Base-by-base conservation (phyloP, 2,329 filamentous ascomycete genomes). In the Drechslerella dactyloides region DNA sequence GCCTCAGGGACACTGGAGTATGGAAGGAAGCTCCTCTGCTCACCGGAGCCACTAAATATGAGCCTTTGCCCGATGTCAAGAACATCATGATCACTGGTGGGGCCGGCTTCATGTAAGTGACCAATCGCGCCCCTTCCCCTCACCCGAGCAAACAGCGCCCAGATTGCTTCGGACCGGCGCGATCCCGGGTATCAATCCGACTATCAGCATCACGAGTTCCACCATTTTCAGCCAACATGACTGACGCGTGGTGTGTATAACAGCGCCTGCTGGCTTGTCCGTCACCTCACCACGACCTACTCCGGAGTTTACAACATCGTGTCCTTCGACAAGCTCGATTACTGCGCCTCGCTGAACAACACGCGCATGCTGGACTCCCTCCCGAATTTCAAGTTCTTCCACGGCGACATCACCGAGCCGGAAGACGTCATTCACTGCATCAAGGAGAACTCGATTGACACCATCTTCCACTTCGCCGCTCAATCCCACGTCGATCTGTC, bases 21-120 rank as follows among this genome's bases (percentile, higher is more conserved):
- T 92, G 89, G 88, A 87, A 86, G 76, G 84, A 88, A 54, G 89
- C 90, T 1, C 89, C 90, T 17, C 78, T 91, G 27, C 82, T 92
- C 61, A 87, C 79, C 10, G 90, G 90, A 37, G 87, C 83, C 75
- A 90, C 89, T 70, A 86, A 85, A 74, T 93, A 89, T 75, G 85
- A 88, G 77, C 86, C 89, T 48, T 82, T 88, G 3, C 81, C 84
- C 23, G 86, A 89, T 79, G 86, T 90, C 61, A 89, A 86, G 79
- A 93, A 91, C 77, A 92, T 93, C 76, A 88, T 93, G 84, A 85
- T 94, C 74, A 93, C 90, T 19, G 90, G 90, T 55, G 90, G 90
- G 60, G 90, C 90, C 73, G 90, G 90, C 75, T 94, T 94, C 82
- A 93, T 93, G 89, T 91, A 82, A 80, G 88, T 80, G 56, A 24